Percentiles rank a stretch among this genome's conserved stretches.
Evolutionary conservation across 1,284 basidiomycete species (phyloP).

Genomic region (Takashimella koratensis): DNA sequence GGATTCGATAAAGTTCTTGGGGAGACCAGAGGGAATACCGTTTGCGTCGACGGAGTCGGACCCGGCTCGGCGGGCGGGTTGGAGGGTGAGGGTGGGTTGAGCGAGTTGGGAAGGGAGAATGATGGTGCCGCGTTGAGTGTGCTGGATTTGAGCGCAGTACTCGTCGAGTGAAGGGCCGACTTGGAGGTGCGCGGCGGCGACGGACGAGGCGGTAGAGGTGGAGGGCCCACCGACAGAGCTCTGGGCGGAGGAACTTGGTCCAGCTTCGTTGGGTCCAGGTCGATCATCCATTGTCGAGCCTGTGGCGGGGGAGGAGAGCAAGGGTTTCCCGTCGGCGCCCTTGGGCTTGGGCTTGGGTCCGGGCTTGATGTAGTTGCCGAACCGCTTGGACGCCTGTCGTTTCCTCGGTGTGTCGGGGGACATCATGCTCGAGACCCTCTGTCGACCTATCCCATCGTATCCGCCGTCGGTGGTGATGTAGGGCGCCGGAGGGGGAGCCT

Average conservation of each 20-base stretch:
- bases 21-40: neutral
- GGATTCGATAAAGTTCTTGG: slow-evolving; percentile 9
- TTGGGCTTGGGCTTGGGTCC: slow-evolving; percentile 25
- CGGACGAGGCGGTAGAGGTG: neutral
- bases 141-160: neutral
- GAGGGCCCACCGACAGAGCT: neutral
- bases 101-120: neutral
- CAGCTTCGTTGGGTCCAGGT: neutral
- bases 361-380: slow-evolving; percentile 26
- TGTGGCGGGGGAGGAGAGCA: neutral
- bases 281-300: neutral
- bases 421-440: neutral
- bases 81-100: neutral
- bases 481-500: neutral
- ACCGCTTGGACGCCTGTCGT: slow-evolving; percentile 14
- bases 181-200: neutral
- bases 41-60: neutral
- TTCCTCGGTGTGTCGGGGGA: slow-evolving; percentile 8
- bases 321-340: neutral
- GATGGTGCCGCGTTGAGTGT: neutral
- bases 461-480: neutral
- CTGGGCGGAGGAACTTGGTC: neutral
- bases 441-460: too few species aligned
- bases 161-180: neutral
- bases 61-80: neutral